Evolutionary conservation across 768 basidiomycete genomes (phyloP).

Genomic region (Podaxis sp.): DNA sequence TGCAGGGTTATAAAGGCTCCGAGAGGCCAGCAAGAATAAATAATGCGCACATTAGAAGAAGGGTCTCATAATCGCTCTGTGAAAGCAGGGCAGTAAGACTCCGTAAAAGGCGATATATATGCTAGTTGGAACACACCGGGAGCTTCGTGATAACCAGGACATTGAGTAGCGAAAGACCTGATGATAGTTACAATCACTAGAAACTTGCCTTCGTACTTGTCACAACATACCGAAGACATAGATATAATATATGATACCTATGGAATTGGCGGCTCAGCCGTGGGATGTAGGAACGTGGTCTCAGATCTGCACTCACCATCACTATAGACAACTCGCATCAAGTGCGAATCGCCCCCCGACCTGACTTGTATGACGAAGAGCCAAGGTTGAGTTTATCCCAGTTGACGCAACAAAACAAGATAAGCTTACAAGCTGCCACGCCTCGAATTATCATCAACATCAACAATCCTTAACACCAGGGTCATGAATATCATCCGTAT

Average conservation of each 20-base stretch:
- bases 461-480: not conserved
- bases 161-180: constrained; percentile 3
- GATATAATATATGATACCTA: constrained; percentile 6
- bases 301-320: not conserved
- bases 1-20: not conserved
- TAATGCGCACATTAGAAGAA: not conserved
- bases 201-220: too few relatives aligned
- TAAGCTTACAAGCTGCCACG: not conserved
- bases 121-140: not conserved
- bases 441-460: not conserved
- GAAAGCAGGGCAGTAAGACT: not conserved
- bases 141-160: not conserved
- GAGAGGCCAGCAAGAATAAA: not conserved
- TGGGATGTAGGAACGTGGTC: not conserved
- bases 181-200: not conserved
- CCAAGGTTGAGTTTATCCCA: too few relatives aligned
- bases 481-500: not conserved
- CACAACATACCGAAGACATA: not conserved
- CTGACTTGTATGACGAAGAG: not conserved
- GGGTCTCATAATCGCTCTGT: not conserved
- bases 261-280: not conserved
- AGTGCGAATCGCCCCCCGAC: not conserved
- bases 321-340: constrained; percentile 1
- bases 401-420: too few relatives aligned
- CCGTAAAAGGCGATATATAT: not conserved